Base-by-base conservation (phyloP, 768 basidiomycete species). In the Tephrocybe sp. region DNA sequence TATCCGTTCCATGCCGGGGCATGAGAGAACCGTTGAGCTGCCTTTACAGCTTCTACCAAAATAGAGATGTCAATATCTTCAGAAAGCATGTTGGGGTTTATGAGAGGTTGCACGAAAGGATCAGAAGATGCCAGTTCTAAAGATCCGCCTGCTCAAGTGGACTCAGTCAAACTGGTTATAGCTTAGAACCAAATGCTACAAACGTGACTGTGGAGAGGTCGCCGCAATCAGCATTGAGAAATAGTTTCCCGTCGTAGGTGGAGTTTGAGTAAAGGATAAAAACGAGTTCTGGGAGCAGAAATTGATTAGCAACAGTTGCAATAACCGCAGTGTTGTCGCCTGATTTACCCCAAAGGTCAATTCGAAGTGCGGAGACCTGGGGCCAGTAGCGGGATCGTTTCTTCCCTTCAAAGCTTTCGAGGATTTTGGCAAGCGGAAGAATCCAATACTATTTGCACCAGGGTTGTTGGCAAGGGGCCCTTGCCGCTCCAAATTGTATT, bases 311-410 rank as follows among this genome's bases (percentile, higher is more conserved):
- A n/a, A n/a, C n/a, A n/a, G n/a, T n/a, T n/a, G n/a, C n/a, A n/a
- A n/a, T n/a, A n/a, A n/a, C n/a, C n/a, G n/a, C n/a, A n/a, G n/a
- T n/a, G 9, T 11, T 28, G 20, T 7, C 8, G 5, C 7, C 15
- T 11, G 6, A 38, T 18, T 32, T 51, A 42, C 48, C 43, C 43
- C 24, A 33, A 51, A 37, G 36, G 24, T 18, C 10, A 63, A 41
- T 44, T 67, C 66, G 23, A 58, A 59, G 47, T 67, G 66, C 3
- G 61, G 56, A 23, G 61, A 59, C 4, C 25, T 28, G 3, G 39
- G 53, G 4, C 66, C 66, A 1, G 59, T 48, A 20, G 66, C 55
- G 14, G 66, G 66, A 43, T 65, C 64, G 1, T 40, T 23, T 21
- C 44, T 48, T n/a, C 25, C 40, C 33, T 20, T 54, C 32, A 48